These are phyloP conservation scores for Alternaria postmessia DNA, from an alignment of 2,329 filamentous ascomycete species.

Conservation along the genomic window DNA sequence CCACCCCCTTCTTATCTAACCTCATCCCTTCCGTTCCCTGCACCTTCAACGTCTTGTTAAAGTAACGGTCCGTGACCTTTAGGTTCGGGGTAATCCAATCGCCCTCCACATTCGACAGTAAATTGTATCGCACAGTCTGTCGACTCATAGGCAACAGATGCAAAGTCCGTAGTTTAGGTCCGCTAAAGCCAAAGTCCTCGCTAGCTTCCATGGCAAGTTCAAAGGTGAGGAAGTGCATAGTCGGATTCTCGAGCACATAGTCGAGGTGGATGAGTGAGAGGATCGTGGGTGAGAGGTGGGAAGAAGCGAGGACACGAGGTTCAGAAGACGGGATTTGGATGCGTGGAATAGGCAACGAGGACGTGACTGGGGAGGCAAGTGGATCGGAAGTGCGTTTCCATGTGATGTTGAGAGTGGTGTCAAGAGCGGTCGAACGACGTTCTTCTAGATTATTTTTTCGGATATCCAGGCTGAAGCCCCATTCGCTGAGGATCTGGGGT, in stretches of 20 bases:
- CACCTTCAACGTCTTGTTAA: constrained; percentile 86
- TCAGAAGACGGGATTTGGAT: constrained; percentile 84
- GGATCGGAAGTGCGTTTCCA: constrained; percentile 70
- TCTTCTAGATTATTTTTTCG: constrained; percentile 85
- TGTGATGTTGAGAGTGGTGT: constrained; percentile 75
- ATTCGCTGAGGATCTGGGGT: constrained; percentile 74
- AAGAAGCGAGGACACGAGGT: constrained; percentile 76
- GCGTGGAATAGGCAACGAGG: constrained; percentile 77
- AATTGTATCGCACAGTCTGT: constrained; percentile 73
- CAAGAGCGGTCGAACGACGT: constrained; percentile 75
- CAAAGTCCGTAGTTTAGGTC: constrained; percentile 79
- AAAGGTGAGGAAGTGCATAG: constrained; percentile 93
- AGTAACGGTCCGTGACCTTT: constrained; percentile 86
- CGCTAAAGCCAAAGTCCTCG: constrained; percentile 92
- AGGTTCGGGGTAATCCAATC: constrained; percentile 76
- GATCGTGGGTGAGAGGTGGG: constrained; percentile 44
- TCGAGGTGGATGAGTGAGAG: constrained; percentile 52
- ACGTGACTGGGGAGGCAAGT: constrained; percentile 40
- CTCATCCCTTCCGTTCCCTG: constrained; percentile 76
- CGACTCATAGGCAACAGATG: constrained; percentile 85
- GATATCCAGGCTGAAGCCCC: constrained; percentile 75
- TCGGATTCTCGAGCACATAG: constrained; percentile 90
- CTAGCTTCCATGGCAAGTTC: constrained; percentile 90
- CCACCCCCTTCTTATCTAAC: constrained; percentile 62
- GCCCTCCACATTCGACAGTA: constrained; percentile 72